Percentiles rank a stretch among this genome's conserved stretches.
Conservation (phyloP, 2,329 filamentous ascomycete genomes). For the Peltaster fructicola region DNA sequence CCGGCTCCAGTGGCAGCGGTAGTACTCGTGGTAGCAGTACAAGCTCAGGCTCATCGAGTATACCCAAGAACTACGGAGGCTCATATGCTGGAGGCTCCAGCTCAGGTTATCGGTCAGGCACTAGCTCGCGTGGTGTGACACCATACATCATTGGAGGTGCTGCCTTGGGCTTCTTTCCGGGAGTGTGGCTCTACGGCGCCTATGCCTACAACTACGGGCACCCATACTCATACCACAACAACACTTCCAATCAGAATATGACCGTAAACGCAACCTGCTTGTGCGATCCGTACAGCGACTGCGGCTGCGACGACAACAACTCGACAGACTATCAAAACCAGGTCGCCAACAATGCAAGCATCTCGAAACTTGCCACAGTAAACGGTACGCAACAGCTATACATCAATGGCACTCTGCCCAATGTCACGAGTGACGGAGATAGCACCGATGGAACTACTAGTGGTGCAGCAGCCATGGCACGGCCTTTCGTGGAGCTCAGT, state of each 20-base stretch:
- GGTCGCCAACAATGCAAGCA: conserved; percentile 39
- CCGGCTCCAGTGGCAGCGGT: conserved; percentile 6
- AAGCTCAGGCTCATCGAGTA: conserved; percentile 27
- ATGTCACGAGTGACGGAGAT: conserved; percentile 26
- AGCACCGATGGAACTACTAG: conserved; percentile 17
- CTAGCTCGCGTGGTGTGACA: conserved; percentile 26
- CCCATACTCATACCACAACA: conserved; percentile 35
- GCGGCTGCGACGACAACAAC: conserved; percentile 53
- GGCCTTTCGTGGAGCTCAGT: conserved; percentile 14
- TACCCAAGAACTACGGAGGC: conserved; percentile 33
- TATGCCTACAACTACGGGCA: conserved; percentile 44
- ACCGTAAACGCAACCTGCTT: conserved; percentile 43
- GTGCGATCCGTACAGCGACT: conserved; percentile 39
- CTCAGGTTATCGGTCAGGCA: conserved; percentile 35
- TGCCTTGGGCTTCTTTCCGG: conserved; percentile 39
- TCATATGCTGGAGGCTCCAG: conserved; percentile 51
- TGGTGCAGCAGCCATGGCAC: conserved; percentile 5
- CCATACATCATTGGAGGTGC: conserved; percentile 35
- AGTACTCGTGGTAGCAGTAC: conserved; percentile 19
- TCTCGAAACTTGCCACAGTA: conserved; percentile 44
- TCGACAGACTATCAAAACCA: conserved; percentile 40
- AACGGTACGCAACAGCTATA: conserved; percentile 48
- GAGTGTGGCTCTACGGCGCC: conserved; percentile 45
- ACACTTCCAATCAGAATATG: conserved; percentile 34
- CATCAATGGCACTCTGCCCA: conserved; percentile 56